These are phyloP conservation scores for Coemansia sp. DNA, from an alignment of 192 early-diverging fungal genomes.

Conservation along the genomic window DNA sequence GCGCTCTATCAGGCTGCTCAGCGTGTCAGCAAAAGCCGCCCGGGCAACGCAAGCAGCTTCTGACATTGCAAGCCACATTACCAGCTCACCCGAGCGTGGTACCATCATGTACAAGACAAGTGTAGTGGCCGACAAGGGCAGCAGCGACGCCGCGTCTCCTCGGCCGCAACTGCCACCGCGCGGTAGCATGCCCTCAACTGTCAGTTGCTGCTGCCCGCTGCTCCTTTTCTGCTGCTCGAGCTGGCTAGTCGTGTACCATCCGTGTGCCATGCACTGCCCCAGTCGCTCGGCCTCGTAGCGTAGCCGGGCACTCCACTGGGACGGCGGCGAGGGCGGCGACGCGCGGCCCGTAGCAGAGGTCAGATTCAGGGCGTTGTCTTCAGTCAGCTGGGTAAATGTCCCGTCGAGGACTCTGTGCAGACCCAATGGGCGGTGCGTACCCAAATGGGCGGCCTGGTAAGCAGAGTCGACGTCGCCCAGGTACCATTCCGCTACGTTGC, in stretches of 20 bases:
- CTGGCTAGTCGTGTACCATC: conserved; percentile 41
- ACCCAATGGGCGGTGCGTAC: conserved; percentile 37
- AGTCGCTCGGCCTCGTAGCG: conserved; percentile 26
- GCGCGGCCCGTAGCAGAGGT: background rate
- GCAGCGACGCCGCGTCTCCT: background rate
- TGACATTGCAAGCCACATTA: conserved; percentile 32
- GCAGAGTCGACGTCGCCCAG: conserved; percentile 42
- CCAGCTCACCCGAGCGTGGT: conserved; percentile 15
- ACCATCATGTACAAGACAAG: conserved; percentile 40
- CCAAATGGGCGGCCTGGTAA: conserved; percentile 45
- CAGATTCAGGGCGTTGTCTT: background rate
- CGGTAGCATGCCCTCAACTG: background rate
- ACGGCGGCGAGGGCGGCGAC: background rate
- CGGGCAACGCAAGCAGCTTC: conserved; percentile 16
- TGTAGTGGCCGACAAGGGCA: conserved; percentile 13
- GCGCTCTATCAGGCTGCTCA: conserved; percentile 26
- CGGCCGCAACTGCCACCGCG: conserved; percentile 6
- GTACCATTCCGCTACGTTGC: conserved; percentile 25
- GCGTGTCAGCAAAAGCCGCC: conserved; percentile 21
- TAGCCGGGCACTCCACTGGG: conserved; percentile 32
- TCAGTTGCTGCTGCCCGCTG: background rate
- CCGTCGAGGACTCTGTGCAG: conserved; percentile 22
- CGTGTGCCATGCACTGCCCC: conserved; percentile 30
- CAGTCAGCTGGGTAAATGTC: conserved; percentile 24
- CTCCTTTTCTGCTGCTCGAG: conserved; percentile 25